phyloP scores from a whole-genome alignment of 2,329 filamentous ascomycete genomes.

The Torrubiellomyces zombiae region DNA sequence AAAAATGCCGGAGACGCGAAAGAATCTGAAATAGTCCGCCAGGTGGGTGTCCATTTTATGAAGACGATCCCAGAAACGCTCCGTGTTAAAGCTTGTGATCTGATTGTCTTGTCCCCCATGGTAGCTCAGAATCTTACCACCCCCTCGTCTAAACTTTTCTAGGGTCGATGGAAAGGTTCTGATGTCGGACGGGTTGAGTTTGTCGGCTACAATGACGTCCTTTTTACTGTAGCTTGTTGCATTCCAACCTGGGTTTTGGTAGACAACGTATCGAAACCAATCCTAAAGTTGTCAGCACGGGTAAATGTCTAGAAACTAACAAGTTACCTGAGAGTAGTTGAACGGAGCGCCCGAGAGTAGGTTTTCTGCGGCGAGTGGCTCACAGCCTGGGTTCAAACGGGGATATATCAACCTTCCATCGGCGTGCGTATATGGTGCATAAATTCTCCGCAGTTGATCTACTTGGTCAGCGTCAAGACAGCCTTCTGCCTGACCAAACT shows the following conservation, averaged over 20 bases:
- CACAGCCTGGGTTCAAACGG: slow-evolving; percentile 29
- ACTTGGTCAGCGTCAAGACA: slow-evolving; percentile 28
- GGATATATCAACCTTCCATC: slow-evolving; percentile 21
- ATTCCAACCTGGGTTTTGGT: slow-evolving; percentile 21
- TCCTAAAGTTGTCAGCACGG: slow-evolving; percentile 16
- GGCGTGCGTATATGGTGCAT: slow-evolving; percentile 9
- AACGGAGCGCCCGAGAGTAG: slow-evolving; percentile 19
- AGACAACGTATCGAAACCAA: slow-evolving; percentile 23
- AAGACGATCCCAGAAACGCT: slow-evolving; percentile 9
- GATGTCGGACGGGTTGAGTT: slow-evolving; percentile 18
- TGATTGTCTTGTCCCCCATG: slow-evolving; percentile 26
- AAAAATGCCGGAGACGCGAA: slow-evolving; percentile 35
- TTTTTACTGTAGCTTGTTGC: slow-evolving; percentile 15
- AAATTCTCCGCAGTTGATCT: slow-evolving; percentile 14
- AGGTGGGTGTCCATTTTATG: slow-evolving; percentile 14
- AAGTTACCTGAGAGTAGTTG: slow-evolving; percentile 6
- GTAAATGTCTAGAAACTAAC: no score
- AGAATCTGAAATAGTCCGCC: slow-evolving; percentile 31
- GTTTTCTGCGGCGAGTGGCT: slow-evolving; percentile 17
- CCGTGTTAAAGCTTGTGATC: slow-evolving; percentile 16
- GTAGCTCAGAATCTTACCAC: slow-evolving; percentile 28
- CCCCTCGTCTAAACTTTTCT: slow-evolving; percentile 18
- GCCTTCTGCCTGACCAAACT: slow-evolving; percentile 9
- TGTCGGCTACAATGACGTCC: slow-evolving; percentile 21
- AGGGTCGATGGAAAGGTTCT: slow-evolving; percentile 23